Conservation (phyloP, 192 early-diverging fungal genomes). For the Gigaspora rosea region DNA sequence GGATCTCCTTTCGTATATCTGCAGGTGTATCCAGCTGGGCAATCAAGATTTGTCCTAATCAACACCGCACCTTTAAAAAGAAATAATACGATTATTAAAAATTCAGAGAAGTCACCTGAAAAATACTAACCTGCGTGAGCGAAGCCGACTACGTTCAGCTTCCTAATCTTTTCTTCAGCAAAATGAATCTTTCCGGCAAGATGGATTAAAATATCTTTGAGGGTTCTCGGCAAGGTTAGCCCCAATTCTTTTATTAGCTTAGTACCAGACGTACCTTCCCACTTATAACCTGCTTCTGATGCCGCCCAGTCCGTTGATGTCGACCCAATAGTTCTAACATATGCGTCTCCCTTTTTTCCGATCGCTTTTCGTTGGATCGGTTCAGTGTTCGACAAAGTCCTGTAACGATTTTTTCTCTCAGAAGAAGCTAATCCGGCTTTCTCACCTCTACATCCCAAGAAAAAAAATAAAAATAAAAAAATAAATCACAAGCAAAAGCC, state of each 20-base stretch:
- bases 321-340: constrained; percentile 31
- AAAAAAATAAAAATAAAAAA: constrained; percentile 11
- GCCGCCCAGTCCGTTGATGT: constrained; percentile 33
- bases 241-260: constrained; percentile 34
- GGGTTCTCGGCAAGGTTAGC: constrained; percentile 32
- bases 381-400: constrained; percentile 29
- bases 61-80: constrained; percentile 35
- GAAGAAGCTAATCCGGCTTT: constrained; percentile 22
- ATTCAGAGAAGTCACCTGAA: not conserved
- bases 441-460: constrained; percentile 34
- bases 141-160: constrained; percentile 33
- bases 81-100: constrained; percentile 25
- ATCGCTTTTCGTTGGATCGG: constrained; percentile 32
- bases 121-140: constrained; percentile 33
- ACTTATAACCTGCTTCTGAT: not conserved
- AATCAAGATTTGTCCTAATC: constrained; percentile 34
- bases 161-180: constrained; percentile 33
- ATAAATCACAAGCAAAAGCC: constrained; percentile 10
- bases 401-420: constrained; percentile 34
- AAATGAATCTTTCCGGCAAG: constrained; percentile 32
- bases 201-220: constrained; percentile 33
- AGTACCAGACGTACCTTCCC: constrained; percentile 27
- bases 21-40: constrained; percentile 34
- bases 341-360: constrained; percentile 34
- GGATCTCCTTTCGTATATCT: constrained; percentile 30